Evolutionary conservation across 108 stramenopile species (phyloP).

Genomic region (Skeletonema menzelii): DNA sequence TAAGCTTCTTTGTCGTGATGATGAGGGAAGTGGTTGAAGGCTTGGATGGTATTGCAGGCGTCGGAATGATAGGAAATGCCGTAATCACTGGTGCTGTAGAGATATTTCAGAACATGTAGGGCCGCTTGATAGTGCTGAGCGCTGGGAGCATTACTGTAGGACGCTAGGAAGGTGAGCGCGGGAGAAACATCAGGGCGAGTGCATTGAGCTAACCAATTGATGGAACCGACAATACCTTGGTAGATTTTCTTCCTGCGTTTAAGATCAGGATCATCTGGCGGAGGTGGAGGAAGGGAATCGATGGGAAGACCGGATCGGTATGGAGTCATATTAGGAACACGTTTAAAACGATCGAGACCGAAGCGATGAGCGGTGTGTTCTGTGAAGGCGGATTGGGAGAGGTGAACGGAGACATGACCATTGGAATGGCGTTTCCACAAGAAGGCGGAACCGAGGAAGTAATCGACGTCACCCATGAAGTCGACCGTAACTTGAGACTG

Average conservation of each 20-base stretch:
- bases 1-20: conserved; percentile 15
- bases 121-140: conserved; percentile 7
- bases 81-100: conserved; percentile 13
- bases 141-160: not conserved
- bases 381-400: conserved; percentile 29
- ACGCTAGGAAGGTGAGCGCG: not conserved
- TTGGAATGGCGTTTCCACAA: not conserved
- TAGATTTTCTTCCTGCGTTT: conserved; percentile 1
- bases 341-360: not conserved
- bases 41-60: not conserved
- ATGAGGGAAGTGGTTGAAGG: conserved; percentile 14
- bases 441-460: conserved; percentile 25
- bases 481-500: not conserved
- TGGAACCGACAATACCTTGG: conserved; percentile 19
- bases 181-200: conserved; percentile 18
- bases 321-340: conserved; percentile 19
- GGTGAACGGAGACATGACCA: conserved; percentile 12
- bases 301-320: conserved; percentile 35
- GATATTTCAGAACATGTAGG: conserved; percentile 12
- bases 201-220: conserved; percentile 18
- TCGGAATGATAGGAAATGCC: conserved; percentile 17
- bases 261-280: conserved; percentile 6
- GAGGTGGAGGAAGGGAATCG: conserved; percentile 6
- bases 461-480: conserved; percentile 25
- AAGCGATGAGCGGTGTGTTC: conserved; percentile 13